These are phyloP conservation scores for Microcyclosporella mali DNA, from an alignment of 2,329 filamentous ascomycete species.

Conservation along the genomic window DNA sequence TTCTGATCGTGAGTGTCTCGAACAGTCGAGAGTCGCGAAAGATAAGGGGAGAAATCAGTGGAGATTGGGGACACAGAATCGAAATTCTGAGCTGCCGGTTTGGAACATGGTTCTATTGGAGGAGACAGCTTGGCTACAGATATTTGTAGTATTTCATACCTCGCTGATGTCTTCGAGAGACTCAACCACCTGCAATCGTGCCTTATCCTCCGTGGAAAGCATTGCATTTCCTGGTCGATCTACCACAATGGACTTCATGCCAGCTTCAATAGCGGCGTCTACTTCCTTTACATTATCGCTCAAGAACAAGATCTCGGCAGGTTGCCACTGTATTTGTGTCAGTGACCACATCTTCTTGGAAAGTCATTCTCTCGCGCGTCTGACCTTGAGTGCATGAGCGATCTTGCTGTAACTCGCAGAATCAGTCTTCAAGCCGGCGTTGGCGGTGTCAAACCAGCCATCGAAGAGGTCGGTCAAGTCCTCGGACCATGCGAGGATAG, in stretches of 20 bases:
- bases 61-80: too few relatives aligned
- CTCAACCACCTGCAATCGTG: background rate
- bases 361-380: background rate
- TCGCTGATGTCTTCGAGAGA: background rate
- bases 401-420: constrained; percentile 62
- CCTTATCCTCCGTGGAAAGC: constrained; percentile 40
- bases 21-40: too few relatives aligned
- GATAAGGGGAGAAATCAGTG: too few relatives aligned
- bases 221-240: constrained; percentile 64
- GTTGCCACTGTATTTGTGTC: constrained; percentile 34
- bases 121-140: too few relatives aligned
- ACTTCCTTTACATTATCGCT: constrained; percentile 67
- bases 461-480: constrained; percentile 56
- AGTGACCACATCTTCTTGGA: background rate
- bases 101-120: too few relatives aligned
- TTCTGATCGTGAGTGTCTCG: too few relatives aligned
- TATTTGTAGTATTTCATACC: too few relatives aligned
- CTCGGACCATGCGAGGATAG: constrained; percentile 37
- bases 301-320: constrained; percentile 63
- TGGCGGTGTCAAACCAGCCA: constrained; percentile 74
- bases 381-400: constrained; percentile 39
- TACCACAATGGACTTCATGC: constrained; percentile 40
- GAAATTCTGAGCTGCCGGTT: too few relatives aligned
- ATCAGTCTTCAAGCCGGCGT: constrained; percentile 69
- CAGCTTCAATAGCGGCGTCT: constrained; percentile 39